Evolutionary conservation across 306 rosid species (phyloP).

Genomic region (Vigna angularis): DNA sequence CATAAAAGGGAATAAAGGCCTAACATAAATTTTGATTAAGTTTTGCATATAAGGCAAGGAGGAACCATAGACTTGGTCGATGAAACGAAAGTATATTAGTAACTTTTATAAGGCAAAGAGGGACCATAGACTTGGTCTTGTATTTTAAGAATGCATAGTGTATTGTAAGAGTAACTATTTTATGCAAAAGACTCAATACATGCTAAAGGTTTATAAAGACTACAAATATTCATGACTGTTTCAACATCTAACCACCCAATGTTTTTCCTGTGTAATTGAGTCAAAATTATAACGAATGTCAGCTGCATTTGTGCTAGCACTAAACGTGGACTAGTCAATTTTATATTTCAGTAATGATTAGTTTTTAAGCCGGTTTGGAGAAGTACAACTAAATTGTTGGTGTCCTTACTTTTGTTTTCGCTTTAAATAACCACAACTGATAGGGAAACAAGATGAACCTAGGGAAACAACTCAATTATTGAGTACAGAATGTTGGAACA

Average conservation of each 20-base stretch:
- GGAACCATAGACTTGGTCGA: constrained; percentile 11
- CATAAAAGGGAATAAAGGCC: not conserved
- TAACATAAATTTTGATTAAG: not conserved
- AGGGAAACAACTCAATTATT: too few relatives aligned
- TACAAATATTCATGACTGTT: constrained; percentile 26
- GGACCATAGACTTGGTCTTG: constrained; percentile 42
- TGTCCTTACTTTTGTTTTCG: constrained; percentile 16
- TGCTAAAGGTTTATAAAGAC: constrained; percentile 29
- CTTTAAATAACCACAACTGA: constrained; percentile 22
- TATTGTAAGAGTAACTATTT: constrained; percentile 24
- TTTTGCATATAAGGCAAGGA: constrained; percentile 41
- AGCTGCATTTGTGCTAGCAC: constrained; percentile 44
- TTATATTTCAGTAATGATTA: constrained; percentile 47
- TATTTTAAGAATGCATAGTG: constrained; percentile 30
- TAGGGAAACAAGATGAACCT: not conserved
- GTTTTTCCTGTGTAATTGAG: constrained; percentile 28
- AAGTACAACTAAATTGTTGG: constrained; percentile 47
- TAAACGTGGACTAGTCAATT: constrained; percentile 40
- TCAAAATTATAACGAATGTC: constrained; percentile 37
- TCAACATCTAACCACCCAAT: constrained; percentile 39
- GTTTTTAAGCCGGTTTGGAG: constrained; percentile 41
- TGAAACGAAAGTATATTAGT: not conserved
- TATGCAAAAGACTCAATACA: constrained; percentile 21
- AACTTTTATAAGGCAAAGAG: not conserved
- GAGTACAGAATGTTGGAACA: too few relatives aligned